A percentile compares a stretch with the other conserved stretches of the same genome.
These are phyloP conservation scores for Citrus mangshanensis DNA, from an alignment of 345 rosid genomes.

Conservation along the genomic window DNA sequence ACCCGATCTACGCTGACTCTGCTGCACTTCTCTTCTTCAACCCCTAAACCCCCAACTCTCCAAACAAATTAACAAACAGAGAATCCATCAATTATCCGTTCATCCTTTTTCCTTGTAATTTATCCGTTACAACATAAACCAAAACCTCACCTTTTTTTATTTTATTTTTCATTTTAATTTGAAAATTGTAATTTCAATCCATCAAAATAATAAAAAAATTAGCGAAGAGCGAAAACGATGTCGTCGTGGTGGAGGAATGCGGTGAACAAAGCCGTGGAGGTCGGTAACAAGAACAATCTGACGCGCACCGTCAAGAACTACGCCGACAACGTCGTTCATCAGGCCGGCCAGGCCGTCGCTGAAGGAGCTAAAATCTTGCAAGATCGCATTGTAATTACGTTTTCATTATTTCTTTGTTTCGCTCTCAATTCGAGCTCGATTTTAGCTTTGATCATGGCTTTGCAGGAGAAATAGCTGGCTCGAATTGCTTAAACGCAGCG, in stretches of 20 bases:
- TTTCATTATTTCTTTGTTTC: neutral
- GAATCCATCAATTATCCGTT: neutral
- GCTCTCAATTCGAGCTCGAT: neutral
- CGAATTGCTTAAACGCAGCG: neutral
- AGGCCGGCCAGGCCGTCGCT: slow-evolving; percentile 94
- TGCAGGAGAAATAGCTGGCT: neutral
- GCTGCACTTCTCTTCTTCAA: neutral
- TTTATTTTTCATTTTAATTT: neutral
- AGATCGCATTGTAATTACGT: slow-evolving; percentile 72
- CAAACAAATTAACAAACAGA: neutral
- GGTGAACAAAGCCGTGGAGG: slow-evolving; percentile 94
- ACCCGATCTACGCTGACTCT: neutral
- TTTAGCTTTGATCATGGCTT: neutral
- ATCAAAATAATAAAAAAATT: neutral
- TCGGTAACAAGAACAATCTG: slow-evolving; percentile 86
- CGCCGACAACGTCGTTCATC: slow-evolving; percentile 94
- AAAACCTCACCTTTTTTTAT: neutral
- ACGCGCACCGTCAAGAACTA: slow-evolving; percentile 84
- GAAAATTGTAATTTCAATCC: neutral
- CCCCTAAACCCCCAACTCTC: neutral
- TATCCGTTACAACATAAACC: neutral
- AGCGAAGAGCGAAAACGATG: slow-evolving; percentile 2
- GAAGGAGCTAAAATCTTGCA: slow-evolving; percentile 97
- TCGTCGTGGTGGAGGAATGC: slow-evolving; percentile 95
- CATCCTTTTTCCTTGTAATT: neutral